phyloP scores from a whole-genome alignment of 2,329 filamentous ascomycete species.

The Apiospora koreana region DNA sequence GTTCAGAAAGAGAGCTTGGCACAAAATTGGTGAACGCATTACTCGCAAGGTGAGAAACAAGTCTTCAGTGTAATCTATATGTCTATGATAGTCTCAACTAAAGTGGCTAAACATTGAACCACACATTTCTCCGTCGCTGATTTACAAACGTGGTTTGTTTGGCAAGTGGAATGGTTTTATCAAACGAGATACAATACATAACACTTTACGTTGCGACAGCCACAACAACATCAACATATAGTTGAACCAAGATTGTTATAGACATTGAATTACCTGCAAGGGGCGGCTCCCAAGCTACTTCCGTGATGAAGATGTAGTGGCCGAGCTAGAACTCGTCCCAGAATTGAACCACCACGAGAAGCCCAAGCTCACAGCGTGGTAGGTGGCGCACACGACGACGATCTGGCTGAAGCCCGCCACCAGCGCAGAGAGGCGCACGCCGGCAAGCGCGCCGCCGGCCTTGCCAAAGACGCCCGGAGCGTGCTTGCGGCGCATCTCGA shows the following conservation, averaged over 20 bases:
- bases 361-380: background rate
- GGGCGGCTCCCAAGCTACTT: background rate
- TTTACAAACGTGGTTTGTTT: no score
- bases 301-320: background rate
- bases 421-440: background rate
- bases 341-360: background rate
- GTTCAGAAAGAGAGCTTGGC: background rate
- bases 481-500: slow-evolving; percentile 34
- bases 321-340: background rate
- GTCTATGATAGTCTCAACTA: background rate
- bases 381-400: slow-evolving; percentile 2
- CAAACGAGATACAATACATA: background rate
- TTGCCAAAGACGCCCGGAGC: slow-evolving; percentile 30
- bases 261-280: background rate
- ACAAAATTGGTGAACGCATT: background rate
- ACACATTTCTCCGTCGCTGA: no score
- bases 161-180: background rate
- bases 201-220: background rate
- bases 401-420: slow-evolving; percentile 1
- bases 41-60: background rate
- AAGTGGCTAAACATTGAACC: background rate
- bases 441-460: background rate
- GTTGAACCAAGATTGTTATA: background rate
- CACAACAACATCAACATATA: no score
- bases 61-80: background rate